Conservation (phyloP, 2,329 filamentous ascomycete species). For the Berkeleyomyces basicola region DNA sequence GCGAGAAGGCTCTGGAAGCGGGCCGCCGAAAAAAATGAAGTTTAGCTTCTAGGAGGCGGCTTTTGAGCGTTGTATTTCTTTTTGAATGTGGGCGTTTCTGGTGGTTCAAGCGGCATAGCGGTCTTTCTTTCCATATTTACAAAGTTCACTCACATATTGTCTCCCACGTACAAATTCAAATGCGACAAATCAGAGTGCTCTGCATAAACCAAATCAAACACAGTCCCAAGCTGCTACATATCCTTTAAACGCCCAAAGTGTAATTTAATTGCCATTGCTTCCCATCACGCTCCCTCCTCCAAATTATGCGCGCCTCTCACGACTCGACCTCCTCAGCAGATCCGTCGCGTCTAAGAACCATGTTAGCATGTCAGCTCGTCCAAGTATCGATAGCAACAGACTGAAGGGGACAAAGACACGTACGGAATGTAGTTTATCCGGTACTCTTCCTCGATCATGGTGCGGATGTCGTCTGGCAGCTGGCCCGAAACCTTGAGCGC, state of each 20-base stretch:
- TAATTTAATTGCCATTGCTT: neutral
- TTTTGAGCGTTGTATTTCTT: neutral
- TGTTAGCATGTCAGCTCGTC: neutral
- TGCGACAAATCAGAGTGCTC: neutral
- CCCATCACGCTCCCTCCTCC: neutral
- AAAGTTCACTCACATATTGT: neutral
- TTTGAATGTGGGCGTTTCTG: neutral
- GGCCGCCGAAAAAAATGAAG: constrained; percentile 28
- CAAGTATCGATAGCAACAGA: neutral
- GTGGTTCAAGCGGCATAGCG: neutral
- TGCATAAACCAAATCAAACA: constrained; percentile 3
- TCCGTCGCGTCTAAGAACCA: constrained; percentile 32
- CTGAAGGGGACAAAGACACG: constrained; percentile 33
- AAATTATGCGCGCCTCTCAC: constrained; percentile 17
- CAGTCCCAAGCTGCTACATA: neutral
- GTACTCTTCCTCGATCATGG: constrained; percentile 44
- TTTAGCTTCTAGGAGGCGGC: constrained; percentile 10
- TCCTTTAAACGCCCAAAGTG: constrained; percentile 1
- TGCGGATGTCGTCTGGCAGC: constrained; percentile 47
- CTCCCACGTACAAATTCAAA: neutral
- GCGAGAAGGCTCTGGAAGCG: constrained; percentile 30
- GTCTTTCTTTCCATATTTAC: neutral
- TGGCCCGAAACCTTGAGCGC: constrained; percentile 87
- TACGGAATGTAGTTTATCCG: constrained; percentile 50
- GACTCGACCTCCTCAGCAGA: constrained; percentile 34